Evolutionary conservation across 805 yeast species (phyloP).

Genomic region (Pichia membranifaciens): DNA sequence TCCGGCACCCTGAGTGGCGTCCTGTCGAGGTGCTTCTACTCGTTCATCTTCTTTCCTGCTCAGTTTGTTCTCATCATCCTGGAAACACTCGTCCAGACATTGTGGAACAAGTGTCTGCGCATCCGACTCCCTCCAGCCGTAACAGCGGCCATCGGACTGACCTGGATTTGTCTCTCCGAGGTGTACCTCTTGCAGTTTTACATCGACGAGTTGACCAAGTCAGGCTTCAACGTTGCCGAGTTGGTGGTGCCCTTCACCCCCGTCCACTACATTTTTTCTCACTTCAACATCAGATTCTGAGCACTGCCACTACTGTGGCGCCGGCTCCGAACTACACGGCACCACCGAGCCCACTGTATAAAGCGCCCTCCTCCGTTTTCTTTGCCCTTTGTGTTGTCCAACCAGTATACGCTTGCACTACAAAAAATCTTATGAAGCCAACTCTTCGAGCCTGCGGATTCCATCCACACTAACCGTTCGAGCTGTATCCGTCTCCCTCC

Average conservation of each 20-base stretch:
- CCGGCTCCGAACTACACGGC: no score
- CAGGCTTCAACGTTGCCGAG: slow-evolving; percentile 14
- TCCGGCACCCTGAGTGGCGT: background rate
- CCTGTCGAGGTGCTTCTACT: slow-evolving; percentile 14
- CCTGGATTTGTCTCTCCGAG: slow-evolving; percentile 14
- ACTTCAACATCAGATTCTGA: background rate
- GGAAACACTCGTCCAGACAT: slow-evolving; percentile 4
- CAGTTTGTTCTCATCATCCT: slow-evolving; percentile 13
- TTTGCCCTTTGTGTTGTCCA: no score
- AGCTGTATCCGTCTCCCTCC: no score
- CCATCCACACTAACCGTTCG: no score
- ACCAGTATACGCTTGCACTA: no score
- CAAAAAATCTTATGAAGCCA: no score
- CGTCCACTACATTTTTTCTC: background rate
- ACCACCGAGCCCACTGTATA: no score
- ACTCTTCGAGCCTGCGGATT: no score
- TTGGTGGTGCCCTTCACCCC: slow-evolving; percentile 2
- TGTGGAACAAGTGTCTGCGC: background rate
- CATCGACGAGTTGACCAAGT: slow-evolving; percentile 17
- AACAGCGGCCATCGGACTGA: slow-evolving; percentile 9
- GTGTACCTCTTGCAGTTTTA: slow-evolving; percentile 12
- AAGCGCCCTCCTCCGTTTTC: no score
- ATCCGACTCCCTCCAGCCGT: slow-evolving; percentile 5
- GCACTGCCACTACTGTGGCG: no score
- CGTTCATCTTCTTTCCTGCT: slow-evolving; percentile 17